A percentile compares a stretch with the other conserved stretches of the same genome.
phyloP scores from a whole-genome alignment of 768 basidiomycete species.

The Mycena alexandri region DNA sequence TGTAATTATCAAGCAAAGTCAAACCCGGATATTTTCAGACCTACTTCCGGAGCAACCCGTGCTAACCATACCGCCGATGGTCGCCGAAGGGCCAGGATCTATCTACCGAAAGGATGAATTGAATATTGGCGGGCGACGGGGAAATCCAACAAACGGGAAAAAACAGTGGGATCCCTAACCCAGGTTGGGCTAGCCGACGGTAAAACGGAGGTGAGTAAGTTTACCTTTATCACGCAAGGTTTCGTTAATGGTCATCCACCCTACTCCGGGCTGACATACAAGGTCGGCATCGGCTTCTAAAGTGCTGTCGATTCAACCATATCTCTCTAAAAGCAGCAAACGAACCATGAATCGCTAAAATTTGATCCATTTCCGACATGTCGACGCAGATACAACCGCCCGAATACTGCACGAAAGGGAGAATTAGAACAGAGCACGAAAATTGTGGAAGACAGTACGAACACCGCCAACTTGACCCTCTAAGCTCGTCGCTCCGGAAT shows the following conservation, averaged over 20 bases:
- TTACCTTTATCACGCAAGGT: constrained; percentile 70
- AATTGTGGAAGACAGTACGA: constrained; percentile 37
- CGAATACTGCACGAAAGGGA: constrained; percentile 46
- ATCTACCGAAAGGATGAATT: constrained; percentile 55
- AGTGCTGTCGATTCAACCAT: neutral
- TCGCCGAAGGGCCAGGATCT: constrained; percentile 84
- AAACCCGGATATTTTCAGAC: constrained; percentile 37
- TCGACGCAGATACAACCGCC: constrained; percentile 84
- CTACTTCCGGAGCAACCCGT: constrained; percentile 90
- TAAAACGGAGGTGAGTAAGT: neutral
- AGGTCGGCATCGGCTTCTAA: constrained; percentile 78
- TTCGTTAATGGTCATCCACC: constrained; percentile 83
- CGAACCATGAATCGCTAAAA: constrained; percentile 79
- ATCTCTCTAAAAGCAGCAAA: neutral
- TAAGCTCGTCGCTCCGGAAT: constrained; percentile 84
- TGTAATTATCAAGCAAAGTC: constrained; percentile 35
- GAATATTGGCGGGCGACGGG: neutral
- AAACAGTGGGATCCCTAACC: constrained; percentile 79
- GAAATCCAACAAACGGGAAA: constrained; percentile 70
- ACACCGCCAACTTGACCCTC: constrained; percentile 84
- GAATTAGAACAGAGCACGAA: neutral
- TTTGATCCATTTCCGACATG: constrained; percentile 82
- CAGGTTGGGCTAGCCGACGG: neutral
- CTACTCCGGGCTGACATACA: constrained; percentile 78
- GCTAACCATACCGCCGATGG: constrained; percentile 88